Evolutionary conservation across 1,284 basidiomycete species (phyloP).

Genomic region (Cutaneotrichosporon sp.): DNA sequence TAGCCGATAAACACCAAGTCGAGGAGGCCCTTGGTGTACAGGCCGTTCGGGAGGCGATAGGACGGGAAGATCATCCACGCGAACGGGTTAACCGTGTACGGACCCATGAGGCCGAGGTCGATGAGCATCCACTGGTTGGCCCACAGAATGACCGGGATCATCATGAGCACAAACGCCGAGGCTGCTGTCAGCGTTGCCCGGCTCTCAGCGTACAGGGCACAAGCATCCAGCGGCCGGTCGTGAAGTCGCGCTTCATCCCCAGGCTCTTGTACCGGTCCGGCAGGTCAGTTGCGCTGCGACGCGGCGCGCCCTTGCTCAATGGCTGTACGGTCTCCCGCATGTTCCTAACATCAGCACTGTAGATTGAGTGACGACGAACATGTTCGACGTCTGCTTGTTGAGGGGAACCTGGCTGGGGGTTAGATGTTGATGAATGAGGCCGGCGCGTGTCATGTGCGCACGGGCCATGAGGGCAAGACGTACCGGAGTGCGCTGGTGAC

Average conservation of each 20-base stretch:
- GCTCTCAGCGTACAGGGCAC: slow-evolving; percentile 62
- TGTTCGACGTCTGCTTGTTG: slow-evolving; percentile 32
- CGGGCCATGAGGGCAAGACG: slow-evolving; percentile 14
- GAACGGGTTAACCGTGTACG: slow-evolving; percentile 69
- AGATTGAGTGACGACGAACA: slow-evolving; percentile 13
- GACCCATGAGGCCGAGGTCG: slow-evolving; percentile 45
- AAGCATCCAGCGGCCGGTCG: slow-evolving; percentile 67
- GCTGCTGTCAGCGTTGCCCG: slow-evolving; percentile 52
- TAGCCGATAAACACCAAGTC: slow-evolving; percentile 83
- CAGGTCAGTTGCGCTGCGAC: slow-evolving; percentile 26
- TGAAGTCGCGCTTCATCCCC: slow-evolving; percentile 58
- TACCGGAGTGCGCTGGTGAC: slow-evolving; percentile 44
- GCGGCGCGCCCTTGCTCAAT: slow-evolving; percentile 26
- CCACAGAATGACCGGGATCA: slow-evolving; percentile 70
- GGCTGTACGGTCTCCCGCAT: slow-evolving; percentile 35
- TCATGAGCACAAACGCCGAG: slow-evolving; percentile 69
- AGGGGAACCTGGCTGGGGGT: slow-evolving; percentile 42
- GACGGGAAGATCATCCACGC: slow-evolving; percentile 72
- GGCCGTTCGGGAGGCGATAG: slow-evolving; percentile 61
- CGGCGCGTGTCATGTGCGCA: slow-evolving; percentile 5
- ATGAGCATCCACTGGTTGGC: slow-evolving; percentile 64
- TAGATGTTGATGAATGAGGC: slow-evolving; percentile 8
- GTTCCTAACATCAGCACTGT: neutral
- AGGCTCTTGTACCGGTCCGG: slow-evolving; percentile 41
- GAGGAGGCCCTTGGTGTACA: slow-evolving; percentile 71